Evolutionary conservation across 2,329 filamentous ascomycete genomes (phyloP).

Genomic region (Cytospora piceae): DNA sequence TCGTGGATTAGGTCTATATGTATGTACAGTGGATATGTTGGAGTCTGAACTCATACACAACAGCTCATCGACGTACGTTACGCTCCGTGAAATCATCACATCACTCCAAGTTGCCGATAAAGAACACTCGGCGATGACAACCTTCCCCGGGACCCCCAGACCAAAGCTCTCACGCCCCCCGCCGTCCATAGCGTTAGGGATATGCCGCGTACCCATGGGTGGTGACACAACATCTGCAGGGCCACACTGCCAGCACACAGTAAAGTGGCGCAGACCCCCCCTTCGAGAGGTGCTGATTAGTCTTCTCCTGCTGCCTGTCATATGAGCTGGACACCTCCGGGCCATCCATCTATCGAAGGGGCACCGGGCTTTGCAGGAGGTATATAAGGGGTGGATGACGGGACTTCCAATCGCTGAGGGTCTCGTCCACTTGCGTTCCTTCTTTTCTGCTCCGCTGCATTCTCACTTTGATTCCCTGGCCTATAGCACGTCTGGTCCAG

Average conservation of each 20-base stretch:
- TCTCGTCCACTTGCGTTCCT: neutral
- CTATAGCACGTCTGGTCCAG: neutral
- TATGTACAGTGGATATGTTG: neutral
- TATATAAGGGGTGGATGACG: neutral
- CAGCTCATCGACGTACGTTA: too few relatives aligned
- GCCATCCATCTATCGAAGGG: neutral
- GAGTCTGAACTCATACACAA: too few relatives aligned
- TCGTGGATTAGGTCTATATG: slow-evolving; percentile 51
- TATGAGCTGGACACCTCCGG: neutral
- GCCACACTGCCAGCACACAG: neutral
- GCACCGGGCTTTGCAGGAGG: neutral
- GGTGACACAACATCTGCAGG: slow-evolving; percentile 1
- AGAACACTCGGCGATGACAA: too few relatives aligned
- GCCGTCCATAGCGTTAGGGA: neutral
- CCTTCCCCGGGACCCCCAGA: too few relatives aligned
- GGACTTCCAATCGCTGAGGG: neutral
- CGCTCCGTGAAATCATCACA: neutral
- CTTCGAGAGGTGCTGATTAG: neutral
- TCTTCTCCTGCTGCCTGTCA: neutral
- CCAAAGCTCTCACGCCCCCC: neutral
- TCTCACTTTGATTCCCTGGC: neutral
- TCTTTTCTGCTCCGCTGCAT: neutral
- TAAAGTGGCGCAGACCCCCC: neutral
- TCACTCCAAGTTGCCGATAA: too few relatives aligned
- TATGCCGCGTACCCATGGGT: neutral